These are phyloP conservation scores for Sporobolomyces pararoseus DNA, from an alignment of 768 basidiomycete genomes.

Conservation along the genomic window DNA sequence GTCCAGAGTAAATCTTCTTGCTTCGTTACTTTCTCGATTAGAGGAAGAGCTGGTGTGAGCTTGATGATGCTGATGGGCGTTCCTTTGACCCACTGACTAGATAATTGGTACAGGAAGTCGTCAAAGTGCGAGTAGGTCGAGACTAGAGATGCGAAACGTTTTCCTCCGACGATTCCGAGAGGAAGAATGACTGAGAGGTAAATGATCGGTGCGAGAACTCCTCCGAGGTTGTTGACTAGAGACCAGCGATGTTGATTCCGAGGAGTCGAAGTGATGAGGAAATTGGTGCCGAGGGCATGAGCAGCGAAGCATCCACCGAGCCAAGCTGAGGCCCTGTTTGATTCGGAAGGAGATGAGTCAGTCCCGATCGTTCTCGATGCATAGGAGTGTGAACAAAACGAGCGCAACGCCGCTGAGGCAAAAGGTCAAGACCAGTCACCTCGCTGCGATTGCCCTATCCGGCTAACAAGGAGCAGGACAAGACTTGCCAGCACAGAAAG, in stretches of 20 bases:
- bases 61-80: background rate
- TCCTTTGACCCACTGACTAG: background rate
- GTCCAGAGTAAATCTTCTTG: background rate
- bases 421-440: too few species aligned
- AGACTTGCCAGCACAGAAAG: conserved; percentile 4
- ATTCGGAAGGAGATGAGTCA: background rate
- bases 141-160: background rate
- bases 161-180: conserved; percentile 2
- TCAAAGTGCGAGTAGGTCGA: background rate
- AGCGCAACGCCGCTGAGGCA: too few species aligned
- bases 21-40: background rate
- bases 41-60: conserved; percentile 2
- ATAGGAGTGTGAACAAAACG: too few species aligned
- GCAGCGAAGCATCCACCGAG: conserved; percentile 6
- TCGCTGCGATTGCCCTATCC: too few species aligned
- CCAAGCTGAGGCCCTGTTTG: background rate
- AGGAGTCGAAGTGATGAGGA: conserved; percentile 1
- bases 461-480: too few species aligned
- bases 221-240: background rate
- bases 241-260: background rate
- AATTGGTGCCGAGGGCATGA: background rate
- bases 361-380: too few species aligned
- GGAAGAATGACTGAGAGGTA: background rate
- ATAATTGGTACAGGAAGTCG: background rate
- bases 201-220: background rate